Conservation (phyloP, 768 basidiomycete genomes). For the Phaffia australis region DNA sequence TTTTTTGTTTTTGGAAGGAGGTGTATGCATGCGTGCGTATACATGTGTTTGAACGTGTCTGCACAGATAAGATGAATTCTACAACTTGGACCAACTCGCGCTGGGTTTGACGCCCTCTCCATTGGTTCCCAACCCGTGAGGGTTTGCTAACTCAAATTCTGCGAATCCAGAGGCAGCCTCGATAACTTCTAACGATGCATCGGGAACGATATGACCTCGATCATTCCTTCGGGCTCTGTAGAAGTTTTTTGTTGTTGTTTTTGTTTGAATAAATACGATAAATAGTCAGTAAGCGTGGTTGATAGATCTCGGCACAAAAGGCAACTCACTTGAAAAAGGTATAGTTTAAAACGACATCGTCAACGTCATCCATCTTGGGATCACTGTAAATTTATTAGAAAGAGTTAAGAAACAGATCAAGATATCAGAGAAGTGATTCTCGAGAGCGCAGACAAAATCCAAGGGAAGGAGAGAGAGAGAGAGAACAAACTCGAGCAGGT, state of each 20-base stretch:
- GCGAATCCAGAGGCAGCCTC: conserved; percentile 62
- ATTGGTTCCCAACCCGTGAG: not conserved
- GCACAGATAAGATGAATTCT: too few relatives aligned
- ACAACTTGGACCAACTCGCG: too few relatives aligned
- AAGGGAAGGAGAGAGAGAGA: not conserved
- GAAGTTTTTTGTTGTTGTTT: conserved; percentile 6
- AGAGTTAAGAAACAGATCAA: not conserved
- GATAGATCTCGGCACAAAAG: not conserved
- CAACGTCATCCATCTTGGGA: conserved; percentile 69
- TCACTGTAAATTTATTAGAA: conserved; percentile 41
- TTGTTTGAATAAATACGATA: not conserved
- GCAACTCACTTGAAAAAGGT: conserved; percentile 82
- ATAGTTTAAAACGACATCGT: conserved; percentile 88
- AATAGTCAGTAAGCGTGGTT: not conserved
- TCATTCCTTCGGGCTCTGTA: conserved; percentile 72
- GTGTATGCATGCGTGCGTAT: too few relatives aligned
- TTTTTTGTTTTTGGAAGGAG: too few relatives aligned
- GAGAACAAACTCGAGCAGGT: conserved; percentile 56
- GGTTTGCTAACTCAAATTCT: conserved; percentile 36
- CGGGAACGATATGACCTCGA: conserved; percentile 78
- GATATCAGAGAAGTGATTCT: not conserved
- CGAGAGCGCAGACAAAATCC: not conserved
- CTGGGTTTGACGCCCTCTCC: too few relatives aligned
- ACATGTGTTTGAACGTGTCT: too few relatives aligned
- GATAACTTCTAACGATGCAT: conserved; percentile 67